Conservation (phyloP, 805 yeast genomes). For the Teunomyces panamensis region DNA sequence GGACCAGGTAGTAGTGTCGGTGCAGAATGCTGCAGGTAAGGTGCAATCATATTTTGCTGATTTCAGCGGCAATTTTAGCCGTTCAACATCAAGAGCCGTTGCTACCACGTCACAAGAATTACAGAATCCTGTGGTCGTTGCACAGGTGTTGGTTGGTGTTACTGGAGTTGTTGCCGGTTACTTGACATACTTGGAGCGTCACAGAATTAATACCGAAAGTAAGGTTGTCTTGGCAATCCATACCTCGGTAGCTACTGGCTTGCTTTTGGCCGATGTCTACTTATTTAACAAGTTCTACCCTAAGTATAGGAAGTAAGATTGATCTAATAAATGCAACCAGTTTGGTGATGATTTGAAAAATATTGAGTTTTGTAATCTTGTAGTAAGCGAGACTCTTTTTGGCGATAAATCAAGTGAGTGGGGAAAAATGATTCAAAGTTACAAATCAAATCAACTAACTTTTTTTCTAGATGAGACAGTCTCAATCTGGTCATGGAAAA, state of each 20-base stretch:
- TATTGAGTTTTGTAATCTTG: background rate
- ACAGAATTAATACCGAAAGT: constrained; percentile 44
- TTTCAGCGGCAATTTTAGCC: constrained; percentile 6
- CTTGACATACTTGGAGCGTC: constrained; percentile 50
- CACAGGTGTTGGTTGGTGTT: constrained; percentile 49
- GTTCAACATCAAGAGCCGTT: background rate
- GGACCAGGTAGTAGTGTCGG: constrained; percentile 15
- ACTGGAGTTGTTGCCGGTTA: constrained; percentile 49
- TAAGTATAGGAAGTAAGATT: constrained; percentile 45
- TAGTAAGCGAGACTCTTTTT: too few relatives aligned
- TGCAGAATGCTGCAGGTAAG: constrained; percentile 14
- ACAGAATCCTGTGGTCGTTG: constrained; percentile 59
- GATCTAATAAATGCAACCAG: background rate
- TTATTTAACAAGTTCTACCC: constrained; percentile 54
- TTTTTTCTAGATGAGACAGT: background rate
- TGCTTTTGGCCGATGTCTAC: constrained; percentile 52
- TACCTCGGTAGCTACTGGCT: constrained; percentile 52
- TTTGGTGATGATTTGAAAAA: background rate
- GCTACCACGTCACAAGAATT: constrained; percentile 34
- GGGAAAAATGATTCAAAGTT: background rate
- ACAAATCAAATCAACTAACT: background rate
- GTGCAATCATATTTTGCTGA: constrained; percentile 10
- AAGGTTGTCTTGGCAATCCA: constrained; percentile 46
- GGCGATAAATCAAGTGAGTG: background rate
- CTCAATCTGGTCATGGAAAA: too few relatives aligned